Evolutionary conservation across 495 filamentous ascomycete genomes (phyloP).

Genomic region (Elaphomyces granulatus): DNA sequence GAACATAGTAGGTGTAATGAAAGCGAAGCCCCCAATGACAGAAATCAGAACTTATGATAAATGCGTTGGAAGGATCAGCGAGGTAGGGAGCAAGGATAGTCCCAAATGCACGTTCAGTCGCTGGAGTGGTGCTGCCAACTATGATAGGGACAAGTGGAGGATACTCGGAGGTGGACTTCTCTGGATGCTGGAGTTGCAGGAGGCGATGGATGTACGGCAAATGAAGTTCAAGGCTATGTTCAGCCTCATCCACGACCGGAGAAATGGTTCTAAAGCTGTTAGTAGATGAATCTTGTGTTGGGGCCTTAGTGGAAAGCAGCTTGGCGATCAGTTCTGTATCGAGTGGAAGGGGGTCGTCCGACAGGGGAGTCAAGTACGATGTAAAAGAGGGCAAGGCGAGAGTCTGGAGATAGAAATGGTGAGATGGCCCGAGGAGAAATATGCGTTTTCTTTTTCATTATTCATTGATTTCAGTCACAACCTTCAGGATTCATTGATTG

Average conservation of each 20-base stretch:
- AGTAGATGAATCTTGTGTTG: conserved; percentile 23
- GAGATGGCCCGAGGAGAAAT: conserved; percentile 89
- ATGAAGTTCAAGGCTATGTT: conserved; percentile 97
- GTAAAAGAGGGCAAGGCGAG: conserved; percentile 64
- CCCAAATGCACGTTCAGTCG: conserved; percentile 57
- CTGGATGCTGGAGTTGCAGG: conserved; percentile 30
- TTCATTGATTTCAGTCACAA: conserved; percentile 1
- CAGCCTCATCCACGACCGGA: conserved; percentile 54
- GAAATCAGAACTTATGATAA: conserved; percentile 87
- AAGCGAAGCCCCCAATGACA: conserved; percentile 92
- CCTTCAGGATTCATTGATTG: not conserved
- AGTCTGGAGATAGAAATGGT: conserved; percentile 65
- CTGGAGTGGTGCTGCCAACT: conserved; percentile 56
- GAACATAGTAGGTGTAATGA: conserved; percentile 69
- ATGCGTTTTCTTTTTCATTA: conserved; percentile 81
- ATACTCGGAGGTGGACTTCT: conserved; percentile 32
- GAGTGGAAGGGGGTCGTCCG: conserved; percentile 55
- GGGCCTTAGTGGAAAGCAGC: conserved; percentile 39
- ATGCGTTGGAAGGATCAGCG: conserved; percentile 58
- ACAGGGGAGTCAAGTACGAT: conserved; percentile 75
- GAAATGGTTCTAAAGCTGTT: conserved; percentile 59
- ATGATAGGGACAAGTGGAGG: conserved; percentile 77
- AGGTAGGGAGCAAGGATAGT: conserved; percentile 64
- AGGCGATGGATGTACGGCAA: conserved; percentile 88
- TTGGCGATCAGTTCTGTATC: conserved; percentile 51